Evolutionary conservation across 306 rosid species (phyloP).

Genomic region (Alnus glutinosa): DNA sequence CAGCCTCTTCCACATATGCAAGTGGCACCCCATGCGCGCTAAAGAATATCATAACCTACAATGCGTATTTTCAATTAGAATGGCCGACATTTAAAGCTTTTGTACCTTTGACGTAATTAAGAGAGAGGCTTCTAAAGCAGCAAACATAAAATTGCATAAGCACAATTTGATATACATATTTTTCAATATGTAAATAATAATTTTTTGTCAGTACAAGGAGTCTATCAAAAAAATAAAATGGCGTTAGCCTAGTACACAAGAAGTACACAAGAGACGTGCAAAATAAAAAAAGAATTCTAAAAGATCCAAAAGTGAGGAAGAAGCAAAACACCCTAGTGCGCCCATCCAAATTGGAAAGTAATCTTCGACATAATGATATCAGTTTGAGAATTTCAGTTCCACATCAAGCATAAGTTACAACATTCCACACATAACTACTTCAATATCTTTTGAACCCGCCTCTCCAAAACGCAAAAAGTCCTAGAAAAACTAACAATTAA

Average conservation of each 20-base stretch:
- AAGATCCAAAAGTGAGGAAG: neutral
- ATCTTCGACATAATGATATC: neutral
- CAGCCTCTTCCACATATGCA: slow-evolving; percentile 98
- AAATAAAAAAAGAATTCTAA: neutral
- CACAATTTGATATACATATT: slow-evolving; percentile 7
- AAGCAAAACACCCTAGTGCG: neutral
- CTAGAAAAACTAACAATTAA: neutral
- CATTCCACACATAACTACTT: neutral
- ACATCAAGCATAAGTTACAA: neutral
- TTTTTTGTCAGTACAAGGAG: neutral
- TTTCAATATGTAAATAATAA: neutral
- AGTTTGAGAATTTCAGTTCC: neutral
- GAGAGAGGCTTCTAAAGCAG: slow-evolving; percentile 12
- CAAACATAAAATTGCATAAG: slow-evolving; percentile 8
- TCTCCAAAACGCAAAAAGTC: neutral
- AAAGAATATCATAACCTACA: slow-evolving; percentile 84
- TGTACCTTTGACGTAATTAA: slow-evolving; percentile 4
- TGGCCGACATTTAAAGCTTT: slow-evolving; percentile 16
- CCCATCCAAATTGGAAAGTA: neutral
- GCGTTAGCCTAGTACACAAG: neutral
- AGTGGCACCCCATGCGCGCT: slow-evolving; percentile 98
- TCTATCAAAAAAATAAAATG: neutral
- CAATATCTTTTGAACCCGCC: neutral
- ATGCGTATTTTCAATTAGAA: slow-evolving; percentile 27
- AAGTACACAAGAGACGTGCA: neutral